Evolutionary conservation across 2,329 filamentous ascomycete species (phyloP), one percentile per base, ranked within the genome.

Genomic region (Thelonectria olida): DNA sequence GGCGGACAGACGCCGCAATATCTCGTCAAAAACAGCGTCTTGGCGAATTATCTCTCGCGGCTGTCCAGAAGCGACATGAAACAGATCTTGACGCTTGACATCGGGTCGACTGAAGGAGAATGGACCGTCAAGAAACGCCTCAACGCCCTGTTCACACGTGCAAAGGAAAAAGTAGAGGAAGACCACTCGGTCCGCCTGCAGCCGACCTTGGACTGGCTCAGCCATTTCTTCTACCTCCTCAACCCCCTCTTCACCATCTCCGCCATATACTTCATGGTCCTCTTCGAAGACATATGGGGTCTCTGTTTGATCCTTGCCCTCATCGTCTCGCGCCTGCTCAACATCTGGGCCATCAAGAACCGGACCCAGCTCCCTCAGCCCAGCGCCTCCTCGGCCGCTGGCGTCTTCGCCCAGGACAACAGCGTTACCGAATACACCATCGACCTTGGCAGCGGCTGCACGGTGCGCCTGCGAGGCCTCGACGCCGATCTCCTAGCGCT

Each of bases 401-500:
- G 41, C 15, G 28, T 54, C 15, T 10, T 15, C 10, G 31, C 7
- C 31, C 31, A 2, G 31, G 59, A 66, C 34, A 63, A 70, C 17
- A 47, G 49, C 42, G 54, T 67, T 50, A 67, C 73, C 39, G 82
- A 87, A 65, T 81, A 88, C 52, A 73, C 83, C 2, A 76, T 89
- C 22, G 80, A 86, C 25, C 77, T 89, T 4, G 82, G 81, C 19
- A 77, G 80, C 22, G 83, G 84, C 41, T 78, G 82, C 1, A 81
- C 80, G 67, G 79, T 89, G 1, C 76, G 83, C 12, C 78, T 90
- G 41, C 80, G 81, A 25, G 88, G 88, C 5, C 70, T 78, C 4
- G 78, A 83, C 7, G 79, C 83, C 28, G 87, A 89, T 68, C 77
- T 90, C 7, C 85, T 85, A 58, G 86, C 86, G 27, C 80, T 89